Base-by-base conservation (phyloP, 2,329 filamentous ascomycete genomes). In the Drechslera avenae region DNA sequence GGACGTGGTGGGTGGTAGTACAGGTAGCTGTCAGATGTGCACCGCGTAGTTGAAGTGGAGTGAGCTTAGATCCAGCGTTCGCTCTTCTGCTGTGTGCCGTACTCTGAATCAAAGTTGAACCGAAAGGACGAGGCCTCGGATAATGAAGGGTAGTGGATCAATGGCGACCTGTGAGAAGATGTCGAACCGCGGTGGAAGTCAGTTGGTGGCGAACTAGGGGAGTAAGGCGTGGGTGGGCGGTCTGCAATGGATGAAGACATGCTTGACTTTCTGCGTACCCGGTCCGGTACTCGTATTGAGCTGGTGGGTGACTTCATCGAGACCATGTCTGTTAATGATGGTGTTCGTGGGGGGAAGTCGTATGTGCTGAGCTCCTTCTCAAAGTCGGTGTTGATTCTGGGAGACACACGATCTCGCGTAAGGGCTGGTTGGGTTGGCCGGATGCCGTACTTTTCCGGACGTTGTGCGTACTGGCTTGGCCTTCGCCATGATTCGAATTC, bases 401-500 rank as follows among this genome's bases (percentile, higher is more conserved):
- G 62, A n/a, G 65, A 64, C 30, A 45, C 57, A 26, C 57, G 61
- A 40, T 65, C 67, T 23, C 67, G 65, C 32, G 66, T 46, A 17
- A 70, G 54, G 26, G 61, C 60, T 17, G 66, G 60, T 33, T 59
- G 57, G 12, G 63, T 61, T 3, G 69, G 61, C 31, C 59, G 63
- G 41, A 72, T 72, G 39, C 60, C 62, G 52, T 72, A 69, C 56
- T 72, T 73, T 34, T 73, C 68, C 14, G 66, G 64, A 28, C 66
- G 68, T 43, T 70, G 61, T 33, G 66, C 67, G 47, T 73, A 69
- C 46, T 72, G 68, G 57, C 69, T 73, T 12, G 72, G 72, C 32
- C 71, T 56, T 40, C 72, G 63, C 72, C 72, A 75, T 39, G 72
- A 74, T 59, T 75, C 72, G 44, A 75, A 74, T 56, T 73, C 72